Evolutionary conservation across 2,329 filamentous ascomycete genomes (phyloP).

Genomic region (Claviceps purpurea): DNA sequence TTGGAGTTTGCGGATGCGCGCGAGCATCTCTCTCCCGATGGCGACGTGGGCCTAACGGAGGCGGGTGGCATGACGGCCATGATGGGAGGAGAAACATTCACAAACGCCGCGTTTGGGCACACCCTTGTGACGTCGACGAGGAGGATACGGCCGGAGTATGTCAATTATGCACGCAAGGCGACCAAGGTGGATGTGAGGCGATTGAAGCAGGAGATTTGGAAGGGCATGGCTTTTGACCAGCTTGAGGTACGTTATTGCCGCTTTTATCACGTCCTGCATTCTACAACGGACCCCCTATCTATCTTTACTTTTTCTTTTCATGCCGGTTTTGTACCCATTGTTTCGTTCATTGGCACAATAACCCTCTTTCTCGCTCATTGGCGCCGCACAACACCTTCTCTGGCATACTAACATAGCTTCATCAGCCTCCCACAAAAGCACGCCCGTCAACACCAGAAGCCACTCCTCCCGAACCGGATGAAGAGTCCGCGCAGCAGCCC

Average conservation of each 20-base stretch:
- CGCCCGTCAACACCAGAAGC: neutral
- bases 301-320: neutral
- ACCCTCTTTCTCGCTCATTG: neutral
- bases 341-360: neutral
- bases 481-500: slow-evolving; percentile 13
- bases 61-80: slow-evolving; percentile 36
- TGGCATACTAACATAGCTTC: neutral
- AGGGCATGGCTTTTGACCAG: slow-evolving; percentile 45
- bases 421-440: neutral
- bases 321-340: neutral
- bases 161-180: slow-evolving; percentile 55
- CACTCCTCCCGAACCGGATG: slow-evolving; percentile 17
- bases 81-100: slow-evolving; percentile 36
- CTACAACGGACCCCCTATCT: too few species aligned
- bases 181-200: slow-evolving; percentile 59
- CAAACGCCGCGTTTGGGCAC: slow-evolving; percentile 44
- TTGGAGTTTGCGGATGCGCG: slow-evolving; percentile 66
- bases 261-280: neutral
- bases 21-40: slow-evolving; percentile 62
- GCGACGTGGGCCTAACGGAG: slow-evolving; percentile 31
- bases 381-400: neutral
- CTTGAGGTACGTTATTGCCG: slow-evolving; percentile 30
- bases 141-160: slow-evolving; percentile 51
- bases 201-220: slow-evolving; percentile 59
- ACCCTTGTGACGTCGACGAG: slow-evolving; percentile 53